Percentiles rank a stretch among this genome's conserved stretches.
Evolutionary conservation across 129 eudicot genomes (phyloP).

Genomic region (Cynara cardunculus): DNA sequence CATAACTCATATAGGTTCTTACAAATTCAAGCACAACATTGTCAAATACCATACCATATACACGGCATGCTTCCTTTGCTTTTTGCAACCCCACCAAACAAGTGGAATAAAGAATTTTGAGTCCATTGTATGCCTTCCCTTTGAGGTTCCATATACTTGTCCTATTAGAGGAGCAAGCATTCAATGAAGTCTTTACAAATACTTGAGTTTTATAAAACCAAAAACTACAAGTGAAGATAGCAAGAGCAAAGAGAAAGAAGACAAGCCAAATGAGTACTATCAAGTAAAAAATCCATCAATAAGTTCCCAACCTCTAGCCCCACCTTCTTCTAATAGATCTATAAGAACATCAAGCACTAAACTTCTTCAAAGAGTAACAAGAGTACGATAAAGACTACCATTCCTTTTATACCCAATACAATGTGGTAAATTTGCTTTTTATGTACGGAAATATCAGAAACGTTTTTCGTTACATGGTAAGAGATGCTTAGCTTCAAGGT

Average conservation of each 20-base stretch:
- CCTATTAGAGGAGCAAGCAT: background rate
- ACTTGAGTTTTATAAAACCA: background rate
- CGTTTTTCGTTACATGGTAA: conserved; percentile 11
- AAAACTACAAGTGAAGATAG: background rate
- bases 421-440: conserved; percentile 9
- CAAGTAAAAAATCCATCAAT: conserved; percentile 5
- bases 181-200: background rate
- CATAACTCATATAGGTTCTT: background rate
- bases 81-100: background rate
- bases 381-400: background rate
- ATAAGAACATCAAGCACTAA: background rate
- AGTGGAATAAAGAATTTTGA: background rate
- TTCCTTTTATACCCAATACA: conserved; percentile 13
- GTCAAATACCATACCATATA: background rate
- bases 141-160: background rate
- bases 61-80: background rate
- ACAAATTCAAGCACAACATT: background rate
- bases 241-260: conserved; percentile 19
- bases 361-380: background rate
- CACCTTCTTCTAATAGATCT: background rate
- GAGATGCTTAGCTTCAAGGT: background rate
- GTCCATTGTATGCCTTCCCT: background rate
- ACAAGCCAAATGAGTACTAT: background rate
- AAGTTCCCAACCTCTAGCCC: background rate
- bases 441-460: background rate